Evolutionary conservation across 495 filamentous ascomycete species (phyloP), one percentile per base, ranked within the genome.

Genomic region (Hypoxylon intermedium): DNA sequence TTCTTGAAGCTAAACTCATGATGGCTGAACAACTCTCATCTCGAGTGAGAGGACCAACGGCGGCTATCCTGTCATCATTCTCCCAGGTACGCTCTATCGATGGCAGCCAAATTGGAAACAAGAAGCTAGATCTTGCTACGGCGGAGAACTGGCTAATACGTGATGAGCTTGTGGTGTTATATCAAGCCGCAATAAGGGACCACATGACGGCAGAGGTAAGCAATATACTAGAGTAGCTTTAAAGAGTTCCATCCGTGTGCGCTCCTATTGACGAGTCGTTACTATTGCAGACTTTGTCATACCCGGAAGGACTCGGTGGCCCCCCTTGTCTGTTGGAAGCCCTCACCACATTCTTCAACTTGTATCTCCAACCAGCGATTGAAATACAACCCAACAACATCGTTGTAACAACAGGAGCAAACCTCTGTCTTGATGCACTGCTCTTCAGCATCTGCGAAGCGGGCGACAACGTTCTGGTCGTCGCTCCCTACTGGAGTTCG

Each of bases 381-480:
- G 5, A 4, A 6, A 11, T 34, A 5, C 7, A 5, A 2, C 2
- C 2, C 5, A 11, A 34, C 2, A 4, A 77, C 40, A 54, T 83
- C 42, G 42, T 74, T 9, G 60, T 71, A 7, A 68, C 75, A 3
- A 68, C 75, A n/a, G 75, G 74, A n/a, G 71, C 72, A 2, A 12
- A 72, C 58, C 12, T 54, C 69, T 15, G 71, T 65, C 16, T 77
- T 37, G 62, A 79, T 71, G 67, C 74, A 67, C 21, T 77, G 63
- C 15, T 73, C 5, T 77, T 70, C 58, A 74, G 70, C 33, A 67
- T 82, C 5, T 78, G 76, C 12, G 74, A 79, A 33, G 65, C 70
- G 0, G 76, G 75, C 0, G 80, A 83, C 34, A 76, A 72, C 0
- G 72, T 82, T 5, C 60, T 83, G 0, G 72, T 80, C 24, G 73